phyloP scores from a whole-genome alignment of 805 yeast species.

The Maudiozyma pseudohumilis region DNA sequence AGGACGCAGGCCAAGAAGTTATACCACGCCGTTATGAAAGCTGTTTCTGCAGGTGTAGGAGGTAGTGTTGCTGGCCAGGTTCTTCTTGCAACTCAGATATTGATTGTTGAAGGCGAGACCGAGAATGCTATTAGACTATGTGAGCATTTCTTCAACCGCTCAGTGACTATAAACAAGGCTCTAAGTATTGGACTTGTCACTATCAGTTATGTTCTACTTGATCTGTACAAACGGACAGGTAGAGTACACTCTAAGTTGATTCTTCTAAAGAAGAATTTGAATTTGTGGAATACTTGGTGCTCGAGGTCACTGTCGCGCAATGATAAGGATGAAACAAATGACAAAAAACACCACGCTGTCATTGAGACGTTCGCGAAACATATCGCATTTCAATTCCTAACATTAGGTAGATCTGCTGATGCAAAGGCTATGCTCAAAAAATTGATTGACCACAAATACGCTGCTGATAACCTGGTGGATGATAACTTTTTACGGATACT shows the following conservation, averaged over 20 bases:
- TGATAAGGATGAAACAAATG: conserved; percentile 3
- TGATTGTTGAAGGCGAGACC: conserved; percentile 19
- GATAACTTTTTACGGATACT: conserved; percentile 5
- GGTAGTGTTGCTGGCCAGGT: conserved; percentile 18
- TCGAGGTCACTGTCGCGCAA: neutral
- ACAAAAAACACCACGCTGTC: no score
- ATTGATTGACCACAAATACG: conserved; percentile 3
- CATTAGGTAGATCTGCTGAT: conserved; percentile 10
- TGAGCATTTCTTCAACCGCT: conserved; percentile 16
- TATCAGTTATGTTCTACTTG: conserved; percentile 17
- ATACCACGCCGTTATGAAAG: conserved; percentile 15
- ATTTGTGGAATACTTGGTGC: neutral
- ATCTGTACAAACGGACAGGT: conserved; percentile 17
- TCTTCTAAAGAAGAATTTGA: conserved; percentile 10
- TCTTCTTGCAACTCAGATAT: conserved; percentile 22
- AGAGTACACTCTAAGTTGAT: conserved; percentile 15
- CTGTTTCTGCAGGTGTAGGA: conserved; percentile 15
- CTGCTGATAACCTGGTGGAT: neutral
- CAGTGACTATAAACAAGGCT: neutral
- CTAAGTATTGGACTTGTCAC: conserved; percentile 1
- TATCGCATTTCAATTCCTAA: conserved; percentile 21
- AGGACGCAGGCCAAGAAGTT: conserved; percentile 24
- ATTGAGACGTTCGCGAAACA: conserved; percentile 21
- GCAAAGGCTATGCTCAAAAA: conserved; percentile 13
- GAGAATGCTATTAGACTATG: conserved; percentile 24